phyloP scores from a whole-genome alignment of 2,329 filamentous ascomycete species.

The Cladosporium sp. region DNA sequence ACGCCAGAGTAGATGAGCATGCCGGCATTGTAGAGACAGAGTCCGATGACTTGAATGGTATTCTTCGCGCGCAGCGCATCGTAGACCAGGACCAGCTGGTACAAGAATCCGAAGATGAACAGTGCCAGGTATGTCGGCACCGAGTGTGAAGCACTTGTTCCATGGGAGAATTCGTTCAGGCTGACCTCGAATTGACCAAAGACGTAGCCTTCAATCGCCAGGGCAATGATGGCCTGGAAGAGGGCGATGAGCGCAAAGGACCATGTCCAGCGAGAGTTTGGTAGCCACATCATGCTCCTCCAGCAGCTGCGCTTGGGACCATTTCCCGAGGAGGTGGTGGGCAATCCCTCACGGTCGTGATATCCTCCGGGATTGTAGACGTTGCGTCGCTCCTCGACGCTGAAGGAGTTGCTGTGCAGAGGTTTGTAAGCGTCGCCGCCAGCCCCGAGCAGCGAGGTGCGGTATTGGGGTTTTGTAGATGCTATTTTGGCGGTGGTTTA shows the following conservation, averaged over 20 bases:
- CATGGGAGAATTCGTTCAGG: conserved; percentile 29
- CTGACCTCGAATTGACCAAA: conserved; percentile 79
- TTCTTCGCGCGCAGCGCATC: conserved; percentile 93
- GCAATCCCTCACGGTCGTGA: conserved; percentile 49
- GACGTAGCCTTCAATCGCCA: conserved; percentile 84
- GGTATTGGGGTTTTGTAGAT: conserved; percentile 52
- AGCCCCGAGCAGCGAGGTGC: conserved; percentile 56
- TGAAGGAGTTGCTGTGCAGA: conserved; percentile 39
- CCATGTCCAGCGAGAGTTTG: conserved; percentile 84
- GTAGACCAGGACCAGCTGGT: conserved; percentile 83
- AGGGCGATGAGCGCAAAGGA: conserved; percentile 70
- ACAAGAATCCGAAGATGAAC: conserved; percentile 96
- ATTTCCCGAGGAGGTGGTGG: conserved; percentile 29
- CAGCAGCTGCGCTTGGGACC: conserved; percentile 6
- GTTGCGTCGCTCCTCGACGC: conserved; percentile 18
- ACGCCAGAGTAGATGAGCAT: conserved; percentile 90
- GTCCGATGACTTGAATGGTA: conserved; percentile 95
- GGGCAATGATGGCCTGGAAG: conserved; percentile 71
- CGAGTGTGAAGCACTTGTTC: conserved; percentile 48
- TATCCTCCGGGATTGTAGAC: conserved; percentile 36
- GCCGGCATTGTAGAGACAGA: conserved; percentile 87
- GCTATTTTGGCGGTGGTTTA: conserved; percentile 27
- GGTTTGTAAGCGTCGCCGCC: conserved; percentile 37
- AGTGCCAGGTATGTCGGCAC: conserved; percentile 94
- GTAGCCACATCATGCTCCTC: conserved; percentile 61